Evolutionary conservation across 1,284 basidiomycete species (phyloP).

Genomic region (Ustilago trichophora): DNA sequence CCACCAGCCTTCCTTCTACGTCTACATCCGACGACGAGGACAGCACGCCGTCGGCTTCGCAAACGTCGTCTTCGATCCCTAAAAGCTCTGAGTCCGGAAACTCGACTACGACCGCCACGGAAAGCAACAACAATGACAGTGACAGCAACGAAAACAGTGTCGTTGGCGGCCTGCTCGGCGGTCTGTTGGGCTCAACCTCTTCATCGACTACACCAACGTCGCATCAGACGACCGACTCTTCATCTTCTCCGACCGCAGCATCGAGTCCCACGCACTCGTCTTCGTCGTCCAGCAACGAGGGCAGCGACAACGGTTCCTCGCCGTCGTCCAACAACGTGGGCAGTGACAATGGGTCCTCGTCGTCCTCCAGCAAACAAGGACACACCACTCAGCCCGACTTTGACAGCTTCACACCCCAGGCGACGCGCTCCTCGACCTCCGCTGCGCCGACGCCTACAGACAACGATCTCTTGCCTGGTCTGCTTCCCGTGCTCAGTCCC

Average conservation of each 20-base stretch:
- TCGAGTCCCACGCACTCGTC: background rate
- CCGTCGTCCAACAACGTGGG: constrained; percentile 2
- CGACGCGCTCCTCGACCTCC: constrained; percentile 9
- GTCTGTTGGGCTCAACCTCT: constrained; percentile 2
- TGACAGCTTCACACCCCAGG: constrained; percentile 16
- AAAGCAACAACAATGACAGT: background rate
- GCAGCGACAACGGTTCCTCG: background rate
- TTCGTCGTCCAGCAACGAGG: background rate
- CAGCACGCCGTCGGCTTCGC: background rate
- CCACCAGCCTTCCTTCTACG: no score
- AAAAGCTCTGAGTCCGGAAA: no score
- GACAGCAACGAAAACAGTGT: background rate
- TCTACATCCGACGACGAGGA: background rate
- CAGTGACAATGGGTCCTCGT: background rate
- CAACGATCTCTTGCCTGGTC: background rate
- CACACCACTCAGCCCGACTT: constrained; percentile 25
- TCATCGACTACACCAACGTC: constrained; percentile 1
- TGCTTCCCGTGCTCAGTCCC: background rate
- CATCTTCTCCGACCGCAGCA: no score
- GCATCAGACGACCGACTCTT: no score
- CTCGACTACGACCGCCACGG: background rate
- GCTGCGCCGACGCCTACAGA: background rate
- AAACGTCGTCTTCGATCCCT: background rate
- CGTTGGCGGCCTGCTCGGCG: constrained; percentile 4
- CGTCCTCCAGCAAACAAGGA: constrained; percentile 9